Evolutionary conservation across 139 green algal species (phyloP), one percentile per base, ranked within the genome.

Genomic region (Chlamydomonas sphaeroides): DNA sequence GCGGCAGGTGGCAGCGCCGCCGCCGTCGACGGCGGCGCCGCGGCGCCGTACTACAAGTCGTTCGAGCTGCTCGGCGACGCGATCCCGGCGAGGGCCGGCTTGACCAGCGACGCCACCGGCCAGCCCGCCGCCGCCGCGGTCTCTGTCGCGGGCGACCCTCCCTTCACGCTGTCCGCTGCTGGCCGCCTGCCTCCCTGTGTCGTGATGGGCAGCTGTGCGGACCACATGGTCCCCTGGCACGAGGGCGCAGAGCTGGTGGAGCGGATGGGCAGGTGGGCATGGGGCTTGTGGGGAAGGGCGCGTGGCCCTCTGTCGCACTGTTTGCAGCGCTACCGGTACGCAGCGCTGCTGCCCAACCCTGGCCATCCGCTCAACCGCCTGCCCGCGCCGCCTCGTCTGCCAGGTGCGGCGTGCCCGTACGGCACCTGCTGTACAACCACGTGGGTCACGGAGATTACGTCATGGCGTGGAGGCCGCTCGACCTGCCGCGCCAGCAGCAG

Each of bases 381-480:
- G n/a, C n/a, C n/a, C n/a, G n/a, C n/a, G n/a, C n/a, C n/a, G n/a
- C n/a, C n/a, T n/a, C n/a, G 45, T 14, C 45, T 53, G 21, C 11
- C 68, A 78, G 80, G 68, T 89, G 71, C 39, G 86, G 89, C 30
- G 84, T 93, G 36, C 87, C 88, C 1, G 75, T 69, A 39, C 88
- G 88, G 33, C 86, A 93, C 69, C 89, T 95, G 66, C 74, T 95
- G 33, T 95, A 95, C 74, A 82, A 93, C 71, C 83, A 92, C 59
- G 79, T 87, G 20, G 63, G 33, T 3, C 92, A 95, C 45, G 83
- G 59, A 25, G 88, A 94, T 63, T 95, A 90, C 67, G 88, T 92
- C 28, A 85, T 88, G 30, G 25, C 39, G 0, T 92, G 87, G 88
- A 56, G 33, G 35, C 77, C 65, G 35, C 11, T 75, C 35, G 30